These are phyloP conservation scores for Neonectria hederae DNA, from an alignment of 2,329 filamentous ascomycete species.

Conservation along the genomic window DNA sequence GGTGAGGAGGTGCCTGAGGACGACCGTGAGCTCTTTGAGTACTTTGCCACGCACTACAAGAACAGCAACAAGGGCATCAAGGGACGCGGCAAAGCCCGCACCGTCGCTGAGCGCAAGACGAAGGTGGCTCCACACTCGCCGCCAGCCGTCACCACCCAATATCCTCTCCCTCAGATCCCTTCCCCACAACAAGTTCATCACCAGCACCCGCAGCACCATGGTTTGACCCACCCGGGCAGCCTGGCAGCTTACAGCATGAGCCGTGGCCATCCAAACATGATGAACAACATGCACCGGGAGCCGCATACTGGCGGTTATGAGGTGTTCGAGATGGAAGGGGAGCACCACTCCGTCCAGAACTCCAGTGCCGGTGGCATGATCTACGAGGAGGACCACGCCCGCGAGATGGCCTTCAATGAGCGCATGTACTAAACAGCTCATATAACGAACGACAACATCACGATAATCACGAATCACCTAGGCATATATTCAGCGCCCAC, in stretches of 20 bases:
- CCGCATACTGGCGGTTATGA: constrained; percentile 50
- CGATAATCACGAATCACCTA: constrained; percentile 5
- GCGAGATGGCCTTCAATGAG: constrained; percentile 54
- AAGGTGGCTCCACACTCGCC: constrained; percentile 42
- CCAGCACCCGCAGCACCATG: constrained; percentile 40
- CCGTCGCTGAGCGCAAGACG: constrained; percentile 57
- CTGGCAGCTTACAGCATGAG: constrained; percentile 48
- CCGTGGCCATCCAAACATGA: constrained; percentile 38
- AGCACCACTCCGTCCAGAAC: constrained; percentile 38
- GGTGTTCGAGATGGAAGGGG: constrained; percentile 59
- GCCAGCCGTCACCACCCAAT: constrained; percentile 33
- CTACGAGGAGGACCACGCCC: constrained; percentile 57
- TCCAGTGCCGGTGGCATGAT: constrained; percentile 45
- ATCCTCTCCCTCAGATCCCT: constrained; percentile 43
- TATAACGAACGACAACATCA: constrained; percentile 29
- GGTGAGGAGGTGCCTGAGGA: constrained; percentile 63
- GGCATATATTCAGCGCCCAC: background rate
- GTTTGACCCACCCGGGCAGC: constrained; percentile 42
- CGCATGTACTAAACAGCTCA: constrained; percentile 52
- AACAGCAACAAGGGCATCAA: constrained; percentile 99
- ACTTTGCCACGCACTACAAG: constrained; percentile 91
- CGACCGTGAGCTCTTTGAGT: constrained; percentile 83
- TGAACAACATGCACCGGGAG: constrained; percentile 45
- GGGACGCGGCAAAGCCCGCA: constrained; percentile 86
- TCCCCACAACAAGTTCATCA: constrained; percentile 32